Evolutionary conservation across 345 rosid species (phyloP), one percentile per base, ranked within the genome.

Genomic region (Salix koriyanagi): DNA sequence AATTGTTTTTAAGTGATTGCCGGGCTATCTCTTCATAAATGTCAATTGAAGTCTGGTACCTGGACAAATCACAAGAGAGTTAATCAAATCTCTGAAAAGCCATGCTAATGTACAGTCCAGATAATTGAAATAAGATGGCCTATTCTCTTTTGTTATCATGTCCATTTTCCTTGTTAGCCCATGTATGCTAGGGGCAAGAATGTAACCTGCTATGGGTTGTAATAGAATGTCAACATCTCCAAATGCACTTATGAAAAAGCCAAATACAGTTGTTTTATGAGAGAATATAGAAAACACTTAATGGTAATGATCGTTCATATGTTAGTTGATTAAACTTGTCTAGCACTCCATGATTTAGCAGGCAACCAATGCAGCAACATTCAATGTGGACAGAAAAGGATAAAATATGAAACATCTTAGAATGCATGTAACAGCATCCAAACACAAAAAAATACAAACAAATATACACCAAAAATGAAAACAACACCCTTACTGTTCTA

Each of bases 11-110:
- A 74, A 91, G 92, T 15, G 97, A 93, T 3, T 93, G 91, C 14
- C 75, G 81, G 13, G 91, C 99, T 79, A 96, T 86, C 19, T 88
- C 98, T 88, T 96, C 99, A 79, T 87, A 96, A 80, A 96, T 93
- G 83, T 89, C 93, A 83, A 93, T 86, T 50, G 99, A 88, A 82
- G 91, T 93, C 69, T 84, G 94, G 84, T 96, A 96, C 68, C 99
- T 96, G 83, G 65, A 85, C 65, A 81, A 73, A 84, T 42, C 41
- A 67, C 75, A 60, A 84, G 68, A 6, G 69, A 14, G 71, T 77
- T 52, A 78, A 75, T 73, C 54, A 77, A n/a, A 78, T 70, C 32
- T 42, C 70, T 12, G n/a, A 60, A 70, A 46, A 56, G 34, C 3
- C 56, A 65, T 48, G 48, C 2, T 48, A 65, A n/a, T 44, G 15